Percentiles rank a stretch among this genome's conserved stretches.
Evolutionary conservation across 768 basidiomycete genomes (phyloP).

Genomic region (Cystobasidium onofrii): DNA sequence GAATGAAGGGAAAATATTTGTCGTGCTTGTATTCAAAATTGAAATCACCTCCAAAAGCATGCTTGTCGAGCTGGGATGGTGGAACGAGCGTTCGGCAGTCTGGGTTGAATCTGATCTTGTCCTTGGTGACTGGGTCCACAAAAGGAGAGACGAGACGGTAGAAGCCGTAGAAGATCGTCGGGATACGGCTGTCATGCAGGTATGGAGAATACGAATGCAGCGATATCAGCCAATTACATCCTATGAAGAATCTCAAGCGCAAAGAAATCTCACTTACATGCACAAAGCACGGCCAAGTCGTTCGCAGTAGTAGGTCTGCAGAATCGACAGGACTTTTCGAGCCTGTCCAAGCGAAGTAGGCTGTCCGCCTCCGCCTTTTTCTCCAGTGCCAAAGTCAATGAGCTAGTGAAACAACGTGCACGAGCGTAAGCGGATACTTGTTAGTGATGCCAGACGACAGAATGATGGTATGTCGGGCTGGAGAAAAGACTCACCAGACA

Average conservation of each 20-base stretch:
- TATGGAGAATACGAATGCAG: too few relatives aligned
- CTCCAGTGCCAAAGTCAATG: slow-evolving; percentile 42
- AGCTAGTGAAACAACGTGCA: slow-evolving; percentile 17
- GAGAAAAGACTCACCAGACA: slow-evolving; percentile 18
- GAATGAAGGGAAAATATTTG: slow-evolving; percentile 46
- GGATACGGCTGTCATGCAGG: background rate
- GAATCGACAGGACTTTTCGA: slow-evolving; percentile 39
- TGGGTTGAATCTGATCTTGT: slow-evolving; percentile 42
- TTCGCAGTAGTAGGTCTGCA: slow-evolving; percentile 50
- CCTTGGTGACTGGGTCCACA: slow-evolving; percentile 69
- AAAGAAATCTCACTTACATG: too few relatives aligned
- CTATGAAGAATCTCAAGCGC: too few relatives aligned
- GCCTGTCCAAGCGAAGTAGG: slow-evolving; percentile 41
- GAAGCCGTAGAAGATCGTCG: slow-evolving; percentile 33
- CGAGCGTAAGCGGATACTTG: background rate
- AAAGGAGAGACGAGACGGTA: slow-evolving; percentile 48
- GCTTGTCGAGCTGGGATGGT: slow-evolving; percentile 57
- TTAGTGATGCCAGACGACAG: background rate
- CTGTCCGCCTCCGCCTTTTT: slow-evolving; percentile 34
- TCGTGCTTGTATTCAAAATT: slow-evolving; percentile 56
- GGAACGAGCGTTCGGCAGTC: slow-evolving; percentile 53
- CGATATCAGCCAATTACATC: too few relatives aligned
- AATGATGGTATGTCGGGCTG: background rate
- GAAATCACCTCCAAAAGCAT: slow-evolving; percentile 60
- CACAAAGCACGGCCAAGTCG: slow-evolving; percentile 67